Evolutionary conservation across 2,329 filamentous ascomycete genomes (phyloP).

Genomic region (Fonsecaea pedrosoi): DNA sequence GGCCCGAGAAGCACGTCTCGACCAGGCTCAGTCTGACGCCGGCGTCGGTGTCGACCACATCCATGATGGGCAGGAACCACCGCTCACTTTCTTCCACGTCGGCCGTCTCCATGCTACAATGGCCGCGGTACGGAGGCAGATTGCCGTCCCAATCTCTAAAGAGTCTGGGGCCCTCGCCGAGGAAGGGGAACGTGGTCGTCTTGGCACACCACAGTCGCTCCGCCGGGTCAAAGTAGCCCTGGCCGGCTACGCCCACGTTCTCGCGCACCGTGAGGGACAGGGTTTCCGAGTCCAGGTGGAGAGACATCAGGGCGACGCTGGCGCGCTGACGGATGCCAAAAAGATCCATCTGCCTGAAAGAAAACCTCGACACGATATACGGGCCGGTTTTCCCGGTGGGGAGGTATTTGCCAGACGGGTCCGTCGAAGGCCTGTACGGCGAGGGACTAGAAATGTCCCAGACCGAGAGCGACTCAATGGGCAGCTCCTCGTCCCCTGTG

Average conservation of each 20-base stretch:
- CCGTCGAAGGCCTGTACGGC: slow-evolving; percentile 58
- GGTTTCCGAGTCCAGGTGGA: slow-evolving; percentile 59
- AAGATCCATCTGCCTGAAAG: slow-evolving; percentile 60
- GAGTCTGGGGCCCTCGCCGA: slow-evolving; percentile 59
- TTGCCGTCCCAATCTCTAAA: slow-evolving; percentile 53
- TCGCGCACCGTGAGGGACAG: slow-evolving; percentile 62
- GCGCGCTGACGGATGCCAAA: slow-evolving; percentile 62
- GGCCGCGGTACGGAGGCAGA: slow-evolving; percentile 56
- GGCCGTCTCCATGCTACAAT: slow-evolving; percentile 47
- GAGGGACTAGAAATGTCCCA: slow-evolving; percentile 65
- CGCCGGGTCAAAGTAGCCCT: slow-evolving; percentile 52
- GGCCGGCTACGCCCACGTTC: slow-evolving; percentile 60
- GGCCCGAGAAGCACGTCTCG: slow-evolving; percentile 44
- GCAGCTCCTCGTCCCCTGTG: slow-evolving; percentile 60
- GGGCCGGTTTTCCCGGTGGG: slow-evolving; percentile 50
- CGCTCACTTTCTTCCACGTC: slow-evolving; percentile 42
- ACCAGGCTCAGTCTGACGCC: slow-evolving; percentile 47
- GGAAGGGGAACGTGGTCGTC: slow-evolving; percentile 62
- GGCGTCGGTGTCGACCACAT: slow-evolving; percentile 45
- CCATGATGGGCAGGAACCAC: slow-evolving; percentile 50
- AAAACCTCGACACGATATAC: slow-evolving; percentile 57
- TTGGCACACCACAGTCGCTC: slow-evolving; percentile 53
- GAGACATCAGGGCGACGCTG: slow-evolving; percentile 57
- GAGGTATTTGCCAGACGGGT: slow-evolving; percentile 52
- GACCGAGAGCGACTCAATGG: slow-evolving; percentile 64